phyloP scores from a whole-genome alignment of 345 rosid species.

The Eucalyptus curtisii region DNA sequence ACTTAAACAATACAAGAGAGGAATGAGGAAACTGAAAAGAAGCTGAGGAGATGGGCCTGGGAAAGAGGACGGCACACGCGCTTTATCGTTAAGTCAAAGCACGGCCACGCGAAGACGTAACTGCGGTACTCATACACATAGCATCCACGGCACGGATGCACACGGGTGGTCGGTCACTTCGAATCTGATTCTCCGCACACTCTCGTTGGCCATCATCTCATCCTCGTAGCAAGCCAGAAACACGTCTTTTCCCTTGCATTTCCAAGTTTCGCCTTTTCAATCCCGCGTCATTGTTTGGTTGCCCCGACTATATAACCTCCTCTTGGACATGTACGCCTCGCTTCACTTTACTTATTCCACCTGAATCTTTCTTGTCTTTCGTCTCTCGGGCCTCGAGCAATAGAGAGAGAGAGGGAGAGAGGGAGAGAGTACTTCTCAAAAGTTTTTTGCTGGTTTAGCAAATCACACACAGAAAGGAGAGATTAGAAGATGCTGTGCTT shows the following conservation, averaged over 20 bases:
- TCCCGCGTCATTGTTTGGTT: neutral
- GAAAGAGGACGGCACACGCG: neutral
- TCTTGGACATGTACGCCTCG: neutral
- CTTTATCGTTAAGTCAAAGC: neutral
- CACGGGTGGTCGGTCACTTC: neutral
- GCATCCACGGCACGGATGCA: neutral
- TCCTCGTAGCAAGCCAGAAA: neutral
- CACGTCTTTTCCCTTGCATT: neutral
- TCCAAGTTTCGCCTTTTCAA: neutral
- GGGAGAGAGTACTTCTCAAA: neutral
- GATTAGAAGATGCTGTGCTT: constrained; percentile 29
- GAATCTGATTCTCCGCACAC: neutral
- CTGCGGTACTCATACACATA: neutral
- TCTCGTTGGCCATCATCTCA: neutral
- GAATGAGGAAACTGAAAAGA: neutral
- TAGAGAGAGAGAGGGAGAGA: neutral
- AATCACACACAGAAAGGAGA: neutral
- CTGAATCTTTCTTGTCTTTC: neutral
- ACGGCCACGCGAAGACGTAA: neutral
- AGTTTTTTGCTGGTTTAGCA: neutral
- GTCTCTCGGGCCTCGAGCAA: neutral
- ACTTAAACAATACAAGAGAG: neutral
- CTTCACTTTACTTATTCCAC: neutral
- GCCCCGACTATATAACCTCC: neutral
- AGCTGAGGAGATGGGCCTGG: neutral